A percentile compares a stretch with the other conserved stretches of the same genome.
phyloP scores from a whole-genome alignment of 768 basidiomycete genomes.

The Calocera cornea region DNA sequence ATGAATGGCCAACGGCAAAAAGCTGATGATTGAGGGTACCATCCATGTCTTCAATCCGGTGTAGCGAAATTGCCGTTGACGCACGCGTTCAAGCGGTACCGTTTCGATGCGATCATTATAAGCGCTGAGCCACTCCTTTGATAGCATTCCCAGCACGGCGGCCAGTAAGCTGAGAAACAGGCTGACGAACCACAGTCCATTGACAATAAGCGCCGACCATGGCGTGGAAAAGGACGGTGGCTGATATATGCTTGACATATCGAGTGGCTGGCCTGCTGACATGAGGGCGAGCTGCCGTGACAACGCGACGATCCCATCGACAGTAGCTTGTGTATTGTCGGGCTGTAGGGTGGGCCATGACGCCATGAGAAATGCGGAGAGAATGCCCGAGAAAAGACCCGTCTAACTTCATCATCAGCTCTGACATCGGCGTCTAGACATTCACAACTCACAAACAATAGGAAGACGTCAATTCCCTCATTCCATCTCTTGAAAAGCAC shows the following conservation, averaged over 20 bases:
- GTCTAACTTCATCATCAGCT: slow-evolving; percentile 14
- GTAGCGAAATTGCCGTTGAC: slow-evolving; percentile 31
- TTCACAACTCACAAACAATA: slow-evolving; percentile 24
- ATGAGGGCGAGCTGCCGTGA: not conserved
- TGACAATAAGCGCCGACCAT: slow-evolving; percentile 27
- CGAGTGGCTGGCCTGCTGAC: not conserved
- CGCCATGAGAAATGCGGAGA: slow-evolving; percentile 22
- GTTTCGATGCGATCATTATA: slow-evolving; percentile 15
- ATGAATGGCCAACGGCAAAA: slow-evolving; percentile 36
- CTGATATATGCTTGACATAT: too few species aligned
- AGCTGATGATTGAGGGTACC: slow-evolving; percentile 29
- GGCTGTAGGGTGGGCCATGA: slow-evolving; percentile 17
- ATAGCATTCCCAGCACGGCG: slow-evolving; percentile 33
- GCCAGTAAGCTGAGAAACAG: slow-evolving; percentile 29
- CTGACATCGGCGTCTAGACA: not conserved
- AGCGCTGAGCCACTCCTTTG: slow-evolving; percentile 38
- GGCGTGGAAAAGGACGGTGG: slow-evolving; percentile 14
- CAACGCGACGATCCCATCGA: not conserved
- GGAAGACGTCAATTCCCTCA: slow-evolving; percentile 30
- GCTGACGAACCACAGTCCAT: slow-evolving; percentile 32
- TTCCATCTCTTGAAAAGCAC: slow-evolving; percentile 29
- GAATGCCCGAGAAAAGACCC: slow-evolving; percentile 22
- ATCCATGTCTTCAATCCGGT: slow-evolving; percentile 29
- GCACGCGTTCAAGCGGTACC: slow-evolving; percentile 25
- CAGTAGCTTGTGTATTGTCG: slow-evolving; percentile 11